phyloP scores from a whole-genome alignment of 2,329 filamentous ascomycete species.

The Domatiomyces globalis region DNA sequence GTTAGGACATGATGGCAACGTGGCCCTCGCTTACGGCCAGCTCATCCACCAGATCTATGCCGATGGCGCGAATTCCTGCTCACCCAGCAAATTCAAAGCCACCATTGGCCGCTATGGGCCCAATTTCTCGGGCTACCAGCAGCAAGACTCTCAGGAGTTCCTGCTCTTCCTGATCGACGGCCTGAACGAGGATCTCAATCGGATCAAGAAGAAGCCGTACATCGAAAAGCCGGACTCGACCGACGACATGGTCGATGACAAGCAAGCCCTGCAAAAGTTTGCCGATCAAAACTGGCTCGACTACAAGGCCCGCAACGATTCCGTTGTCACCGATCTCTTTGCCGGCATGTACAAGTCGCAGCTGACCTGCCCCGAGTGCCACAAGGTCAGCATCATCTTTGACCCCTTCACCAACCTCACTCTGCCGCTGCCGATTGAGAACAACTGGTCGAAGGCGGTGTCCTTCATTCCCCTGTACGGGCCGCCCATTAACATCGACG shows the following conservation, averaged over 20 bases:
- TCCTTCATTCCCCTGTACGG: constrained; percentile 66
- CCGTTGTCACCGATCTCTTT: constrained; percentile 87
- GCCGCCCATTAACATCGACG: constrained; percentile 53
- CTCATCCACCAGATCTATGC: constrained; percentile 68
- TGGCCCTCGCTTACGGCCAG: constrained; percentile 69
- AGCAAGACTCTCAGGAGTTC: constrained; percentile 96
- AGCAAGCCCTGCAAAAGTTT: constrained; percentile 64
- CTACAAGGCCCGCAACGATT: constrained; percentile 83
- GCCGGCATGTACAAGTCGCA: constrained; percentile 98
- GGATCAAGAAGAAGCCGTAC: constrained; percentile 90
- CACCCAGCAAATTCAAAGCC: constrained; percentile 68
- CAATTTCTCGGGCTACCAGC: constrained; percentile 83
- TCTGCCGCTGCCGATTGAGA: constrained; percentile 75
- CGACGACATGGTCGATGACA: constrained; percentile 82
- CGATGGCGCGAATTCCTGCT: constrained; percentile 53
- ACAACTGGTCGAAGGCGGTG: constrained; percentile 60
- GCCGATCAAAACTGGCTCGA: constrained; percentile 84
- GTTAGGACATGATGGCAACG: constrained; percentile 68
- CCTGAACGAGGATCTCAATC: constrained; percentile 86
- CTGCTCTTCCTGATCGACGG: constrained; percentile 88
- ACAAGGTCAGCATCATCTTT: constrained; percentile 96
- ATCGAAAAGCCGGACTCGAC: constrained; percentile 96
- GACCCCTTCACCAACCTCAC: constrained; percentile 95
- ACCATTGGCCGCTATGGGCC: constrained; percentile 68
- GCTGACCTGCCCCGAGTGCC: constrained; percentile 75